These are phyloP conservation scores for Eimeria brunetti DNA, from an alignment of 169 alveolate species.

Conservation along the genomic window DNA sequence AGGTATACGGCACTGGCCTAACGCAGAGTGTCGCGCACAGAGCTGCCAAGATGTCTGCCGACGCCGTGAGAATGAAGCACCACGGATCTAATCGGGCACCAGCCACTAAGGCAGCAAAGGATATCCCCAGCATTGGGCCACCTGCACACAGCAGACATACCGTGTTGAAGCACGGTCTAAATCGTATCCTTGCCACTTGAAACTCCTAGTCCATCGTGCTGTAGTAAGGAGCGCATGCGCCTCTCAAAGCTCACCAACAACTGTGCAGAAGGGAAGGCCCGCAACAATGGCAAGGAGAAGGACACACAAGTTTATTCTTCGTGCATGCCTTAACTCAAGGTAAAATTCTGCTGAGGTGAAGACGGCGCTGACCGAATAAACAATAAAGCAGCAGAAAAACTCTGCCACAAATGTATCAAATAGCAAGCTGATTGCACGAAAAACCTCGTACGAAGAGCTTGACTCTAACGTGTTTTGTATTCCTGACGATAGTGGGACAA, in stretches of 20 bases:
- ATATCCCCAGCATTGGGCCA: slow-evolving; percentile 70
- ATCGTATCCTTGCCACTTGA: not conserved
- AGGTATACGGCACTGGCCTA: slow-evolving; percentile 2
- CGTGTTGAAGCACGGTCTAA: not conserved
- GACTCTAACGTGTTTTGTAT: slow-evolving; percentile 26
- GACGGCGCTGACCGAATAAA: slow-evolving; percentile 38
- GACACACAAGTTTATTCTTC: slow-evolving; percentile 35
- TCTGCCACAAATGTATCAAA: slow-evolving; percentile 34
- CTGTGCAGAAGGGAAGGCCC: slow-evolving; percentile 56
- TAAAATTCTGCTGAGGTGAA: slow-evolving; percentile 19
- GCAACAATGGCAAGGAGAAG: slow-evolving; percentile 54
- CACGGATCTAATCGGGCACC: slow-evolving; percentile 52
- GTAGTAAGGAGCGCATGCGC: not conserved
- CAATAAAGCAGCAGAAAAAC: slow-evolving; percentile 38
- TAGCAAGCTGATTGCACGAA: slow-evolving; percentile 34
- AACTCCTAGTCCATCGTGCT: not conserved
- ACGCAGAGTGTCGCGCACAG: slow-evolving; percentile 19
- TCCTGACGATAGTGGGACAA: not conserved
- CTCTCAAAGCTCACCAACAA: slow-evolving; percentile 42
- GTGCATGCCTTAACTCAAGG: slow-evolving; percentile 35
- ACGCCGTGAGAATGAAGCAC: slow-evolving; percentile 49
- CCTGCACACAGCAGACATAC: slow-evolving; percentile 48
- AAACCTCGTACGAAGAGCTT: not conserved
- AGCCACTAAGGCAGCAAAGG: slow-evolving; percentile 54
- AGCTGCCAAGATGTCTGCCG: slow-evolving; percentile 61